Evolutionary conservation across 2,329 filamentous ascomycete genomes (phyloP).

Genomic region (Claviceps sorghi): DNA sequence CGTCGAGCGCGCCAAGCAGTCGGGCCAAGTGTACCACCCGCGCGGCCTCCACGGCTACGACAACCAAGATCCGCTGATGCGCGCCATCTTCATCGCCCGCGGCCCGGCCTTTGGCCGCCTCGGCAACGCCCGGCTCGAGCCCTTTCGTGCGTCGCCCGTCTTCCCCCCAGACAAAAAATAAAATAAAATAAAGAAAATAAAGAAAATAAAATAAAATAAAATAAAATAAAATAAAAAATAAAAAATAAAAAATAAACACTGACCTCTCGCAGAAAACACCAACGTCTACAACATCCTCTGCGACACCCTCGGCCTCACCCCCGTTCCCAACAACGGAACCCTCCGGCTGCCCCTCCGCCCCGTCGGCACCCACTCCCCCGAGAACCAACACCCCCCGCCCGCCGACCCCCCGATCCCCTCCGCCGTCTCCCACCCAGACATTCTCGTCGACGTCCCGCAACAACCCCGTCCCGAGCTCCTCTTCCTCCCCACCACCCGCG

Average conservation of each 20-base stretch:
- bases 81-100: conserved; percentile 83
- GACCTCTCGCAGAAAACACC: conserved; percentile 62
- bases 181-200: neutral
- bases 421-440: neutral
- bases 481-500: neutral
- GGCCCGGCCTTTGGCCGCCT: conserved; percentile 84
- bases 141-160: conserved; percentile 55
- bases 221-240: too few relatives aligned
- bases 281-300: conserved; percentile 93
- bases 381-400: neutral
- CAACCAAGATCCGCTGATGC: conserved; percentile 86
- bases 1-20: conserved; percentile 46
- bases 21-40: conserved; percentile 58
- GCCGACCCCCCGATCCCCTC: neutral
- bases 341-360: conserved; percentile 55
- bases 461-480: neutral
- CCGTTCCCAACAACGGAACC: conserved; percentile 77
- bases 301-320: conserved; percentile 62
- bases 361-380: conserved; percentile 44
- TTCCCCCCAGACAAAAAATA: neutral
- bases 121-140: conserved; percentile 62
- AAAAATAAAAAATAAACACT: too few relatives aligned
- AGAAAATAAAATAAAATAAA: too few relatives aligned
- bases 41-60: conserved; percentile 88
- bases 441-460: neutral